Base-by-base conservation (phyloP, 139 green algal species). In the Micractinium conductrix region DNA sequence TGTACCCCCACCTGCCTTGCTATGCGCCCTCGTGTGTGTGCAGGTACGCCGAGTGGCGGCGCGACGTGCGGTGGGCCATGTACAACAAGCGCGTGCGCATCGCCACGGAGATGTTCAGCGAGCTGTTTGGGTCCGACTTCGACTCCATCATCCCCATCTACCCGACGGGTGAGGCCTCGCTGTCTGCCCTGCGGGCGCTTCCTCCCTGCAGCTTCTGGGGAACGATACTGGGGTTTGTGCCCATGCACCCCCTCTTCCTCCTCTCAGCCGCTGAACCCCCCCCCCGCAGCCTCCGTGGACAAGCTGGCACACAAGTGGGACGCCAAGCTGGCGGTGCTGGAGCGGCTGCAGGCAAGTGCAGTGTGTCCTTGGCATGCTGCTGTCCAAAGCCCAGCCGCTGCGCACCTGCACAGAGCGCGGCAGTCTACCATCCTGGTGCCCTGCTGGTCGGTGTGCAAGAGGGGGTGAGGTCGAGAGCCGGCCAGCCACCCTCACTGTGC, bases 51-150 rank as follows among this genome's bases (percentile, higher is more conserved):
- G 86, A 89, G 67, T 87, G 86, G 86, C 45, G 74, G 50, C 79
- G 86, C 28, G 86, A 89, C 75, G 86, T 87, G 38, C 71, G 63
- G 40, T 89, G 86, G 86, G 86, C 86, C 9, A 89, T 87, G 73
- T 89, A 87, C 73, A 84, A 89, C 74, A 84, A 83, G 65, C 86
- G 86, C 19, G 81, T 86, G 53, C 86, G 81, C 24, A 72, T 75
- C 9, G 86, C 86, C 26, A 87, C 86, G 17, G 82, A 89, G 50
- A 85, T 87, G 81, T 89, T 90, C 26, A 69, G 21, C 28, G 78
- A 85, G 42, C 75, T 90, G 21, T 90, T 90, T 85, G 87, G 87
- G 24, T 37, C 87, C 28, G 87, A 90, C 68, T 86, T 90, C 45
- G 83, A 87, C 42, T 48, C 48, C 58, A 85, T 90, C 68, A 83